A percentile compares a stretch with the other conserved stretches of the same genome.
Evolutionary conservation across 2,329 filamentous ascomycete species (phyloP).

Genomic region (Fusarium anguioides): DNA sequence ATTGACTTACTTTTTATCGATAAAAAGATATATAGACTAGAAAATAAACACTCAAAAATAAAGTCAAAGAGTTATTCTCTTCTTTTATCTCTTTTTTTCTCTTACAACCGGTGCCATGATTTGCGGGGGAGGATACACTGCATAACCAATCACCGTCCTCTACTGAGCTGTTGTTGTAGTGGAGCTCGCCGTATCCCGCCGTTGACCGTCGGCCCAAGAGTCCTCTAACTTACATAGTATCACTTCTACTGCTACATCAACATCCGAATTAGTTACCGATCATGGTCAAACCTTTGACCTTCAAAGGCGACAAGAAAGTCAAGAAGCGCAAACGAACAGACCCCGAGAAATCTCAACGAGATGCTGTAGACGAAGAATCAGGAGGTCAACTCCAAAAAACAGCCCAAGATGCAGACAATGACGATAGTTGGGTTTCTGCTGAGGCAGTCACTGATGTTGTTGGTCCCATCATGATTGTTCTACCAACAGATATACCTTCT

Average conservation of each 20-base stretch:
- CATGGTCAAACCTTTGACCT: constrained; percentile 90
- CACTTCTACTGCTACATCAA: constrained; percentile 7
- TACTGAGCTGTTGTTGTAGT: constrained; percentile 24
- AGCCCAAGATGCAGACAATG: constrained; percentile 61
- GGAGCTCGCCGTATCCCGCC: constrained; percentile 51
- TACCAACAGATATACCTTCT: constrained; percentile 78
- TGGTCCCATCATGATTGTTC: constrained; percentile 84
- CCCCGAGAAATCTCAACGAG: constrained; percentile 57
- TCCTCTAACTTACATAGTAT: too few relatives aligned
- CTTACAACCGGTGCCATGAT: constrained; percentile 11
- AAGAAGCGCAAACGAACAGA: constrained; percentile 88
- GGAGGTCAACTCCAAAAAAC: constrained; percentile 31
- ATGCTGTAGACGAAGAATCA: constrained; percentile 26
- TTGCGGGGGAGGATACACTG: constrained; percentile 40
- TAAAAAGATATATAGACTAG: neutral
- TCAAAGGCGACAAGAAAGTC: constrained; percentile 96
- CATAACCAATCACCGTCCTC: constrained; percentile 40
- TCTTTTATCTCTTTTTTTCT: constrained; percentile 13
- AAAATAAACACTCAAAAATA: neutral
- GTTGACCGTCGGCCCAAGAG: constrained; percentile 18
- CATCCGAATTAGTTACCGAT: neutral
- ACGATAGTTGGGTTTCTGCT: constrained; percentile 93
- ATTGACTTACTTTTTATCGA: neutral
- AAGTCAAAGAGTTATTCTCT: neutral
- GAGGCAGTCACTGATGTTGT: constrained; percentile 78